These are phyloP conservation scores for Lathyrus oleraceus DNA, from an alignment of 306 rosid species.

Conservation along the genomic window DNA sequence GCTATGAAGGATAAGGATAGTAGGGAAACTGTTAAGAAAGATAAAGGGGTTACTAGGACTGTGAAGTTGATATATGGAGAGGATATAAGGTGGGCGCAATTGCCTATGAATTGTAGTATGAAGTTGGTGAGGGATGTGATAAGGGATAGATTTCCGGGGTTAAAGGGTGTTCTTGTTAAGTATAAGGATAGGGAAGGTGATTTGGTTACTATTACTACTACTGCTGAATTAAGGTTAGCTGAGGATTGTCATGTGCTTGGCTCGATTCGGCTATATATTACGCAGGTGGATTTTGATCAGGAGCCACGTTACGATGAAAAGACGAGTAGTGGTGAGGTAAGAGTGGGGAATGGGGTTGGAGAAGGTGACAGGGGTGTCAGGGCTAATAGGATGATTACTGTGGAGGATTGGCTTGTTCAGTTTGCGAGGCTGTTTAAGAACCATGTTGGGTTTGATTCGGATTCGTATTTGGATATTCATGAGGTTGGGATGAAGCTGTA, in stretches of 20 bases:
- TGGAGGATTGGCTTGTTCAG: slow-evolving; percentile 93
- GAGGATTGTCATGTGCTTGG: slow-evolving; percentile 61
- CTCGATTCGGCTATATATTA: slow-evolving; percentile 60
- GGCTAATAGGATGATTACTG: slow-evolving; percentile 36
- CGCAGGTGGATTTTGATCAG: slow-evolving; percentile 57
- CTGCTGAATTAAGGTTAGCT: slow-evolving; percentile 69
- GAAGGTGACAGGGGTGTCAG: slow-evolving; percentile 39
- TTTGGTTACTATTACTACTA: slow-evolving; percentile 79
- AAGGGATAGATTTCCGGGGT: slow-evolving; percentile 67
- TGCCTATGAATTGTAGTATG: slow-evolving; percentile 75
- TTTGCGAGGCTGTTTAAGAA: slow-evolving; percentile 94
- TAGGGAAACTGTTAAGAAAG: slow-evolving; percentile 34
- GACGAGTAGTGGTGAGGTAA: slow-evolving; percentile 33
- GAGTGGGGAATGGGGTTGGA: slow-evolving; percentile 42
- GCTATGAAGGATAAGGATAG: slow-evolving; percentile 17
- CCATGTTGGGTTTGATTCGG: slow-evolving; percentile 93
- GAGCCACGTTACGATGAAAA: slow-evolving; percentile 68
- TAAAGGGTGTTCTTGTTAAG: slow-evolving; percentile 83
- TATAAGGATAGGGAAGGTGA: slow-evolving; percentile 87
- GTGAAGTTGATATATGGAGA: slow-evolving; percentile 88
- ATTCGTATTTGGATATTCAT: slow-evolving; percentile 80
- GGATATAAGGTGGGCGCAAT: slow-evolving; percentile 83
- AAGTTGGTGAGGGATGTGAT: slow-evolving; percentile 62
- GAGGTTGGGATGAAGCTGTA: slow-evolving; percentile 85
- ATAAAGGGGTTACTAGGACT: slow-evolving; percentile 56